Evolutionary conservation across 1,284 basidiomycete genomes (phyloP).

Genomic region (Rhizoctonia solani): DNA sequence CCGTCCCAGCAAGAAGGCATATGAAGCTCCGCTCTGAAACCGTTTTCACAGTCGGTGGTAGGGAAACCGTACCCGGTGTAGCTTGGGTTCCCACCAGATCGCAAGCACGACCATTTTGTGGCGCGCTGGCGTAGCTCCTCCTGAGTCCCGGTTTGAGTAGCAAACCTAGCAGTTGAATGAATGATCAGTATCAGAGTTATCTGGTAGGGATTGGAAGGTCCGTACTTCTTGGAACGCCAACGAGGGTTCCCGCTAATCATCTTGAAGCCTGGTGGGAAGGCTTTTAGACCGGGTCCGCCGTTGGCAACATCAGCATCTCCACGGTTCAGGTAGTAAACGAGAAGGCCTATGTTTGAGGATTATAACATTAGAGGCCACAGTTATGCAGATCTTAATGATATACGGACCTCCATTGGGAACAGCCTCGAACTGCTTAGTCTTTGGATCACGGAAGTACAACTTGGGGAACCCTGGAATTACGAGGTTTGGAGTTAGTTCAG

Average conservation of each 20-base stretch:
- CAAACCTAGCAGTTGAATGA: not conserved
- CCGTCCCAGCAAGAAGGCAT: slow-evolving; percentile 59
- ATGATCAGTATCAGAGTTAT: not conserved
- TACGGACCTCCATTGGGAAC: slow-evolving; percentile 34
- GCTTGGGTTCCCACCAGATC: slow-evolving; percentile 44
- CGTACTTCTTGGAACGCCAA: slow-evolving; percentile 21
- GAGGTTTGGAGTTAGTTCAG: too few species aligned
- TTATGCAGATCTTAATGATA: too few species aligned
- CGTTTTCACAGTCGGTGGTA: slow-evolving; percentile 51
- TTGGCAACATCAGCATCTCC: slow-evolving; percentile 1
- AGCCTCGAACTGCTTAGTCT: slow-evolving; percentile 46
- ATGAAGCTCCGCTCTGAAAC: slow-evolving; percentile 44
- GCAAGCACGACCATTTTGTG: slow-evolving; percentile 51
- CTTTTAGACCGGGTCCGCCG: slow-evolving; percentile 43
- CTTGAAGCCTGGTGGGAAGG: slow-evolving; percentile 48
- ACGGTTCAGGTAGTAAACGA: slow-evolving; percentile 35
- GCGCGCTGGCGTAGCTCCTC: slow-evolving; percentile 50
- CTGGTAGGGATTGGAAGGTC: not conserved
- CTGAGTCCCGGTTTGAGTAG: slow-evolving; percentile 24
- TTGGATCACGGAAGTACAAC: slow-evolving; percentile 50
- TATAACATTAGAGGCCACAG: not conserved
- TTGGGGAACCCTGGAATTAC: slow-evolving; percentile 50
- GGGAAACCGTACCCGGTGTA: slow-evolving; percentile 48
- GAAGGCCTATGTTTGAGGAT: slow-evolving; percentile 33
- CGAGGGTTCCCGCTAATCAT: slow-evolving; percentile 51